Conservation (phyloP, 1,139 yeast species). For the Pichia sp. region DNA sequence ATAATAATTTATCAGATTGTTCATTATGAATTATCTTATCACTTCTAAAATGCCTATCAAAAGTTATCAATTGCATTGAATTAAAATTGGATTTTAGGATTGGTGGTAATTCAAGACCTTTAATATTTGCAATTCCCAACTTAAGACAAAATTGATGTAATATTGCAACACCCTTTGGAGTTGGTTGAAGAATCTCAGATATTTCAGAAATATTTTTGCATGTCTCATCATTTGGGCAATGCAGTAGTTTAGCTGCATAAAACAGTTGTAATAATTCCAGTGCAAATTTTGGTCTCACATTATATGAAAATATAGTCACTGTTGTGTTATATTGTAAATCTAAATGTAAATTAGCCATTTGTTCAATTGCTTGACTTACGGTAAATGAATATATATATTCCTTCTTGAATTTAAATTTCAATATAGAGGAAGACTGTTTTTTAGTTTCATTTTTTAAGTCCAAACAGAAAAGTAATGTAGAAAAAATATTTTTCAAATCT, state of each 20-base stretch:
- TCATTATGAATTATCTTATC: constrained; percentile 64
- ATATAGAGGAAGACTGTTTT: constrained; percentile 7
- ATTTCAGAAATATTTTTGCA: constrained; percentile 38
- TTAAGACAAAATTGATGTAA: constrained; percentile 54
- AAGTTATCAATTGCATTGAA: constrained; percentile 62
- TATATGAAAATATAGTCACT: constrained; percentile 54
- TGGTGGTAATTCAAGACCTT: constrained; percentile 20
- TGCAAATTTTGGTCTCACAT: constrained; percentile 48
- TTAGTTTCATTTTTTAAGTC: constrained; percentile 13
- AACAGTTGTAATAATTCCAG: constrained; percentile 45
- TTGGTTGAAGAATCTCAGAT: constrained; percentile 59
- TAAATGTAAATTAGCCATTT: constrained; percentile 46
- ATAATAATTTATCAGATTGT: constrained; percentile 58
- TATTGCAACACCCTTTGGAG: constrained; percentile 84
- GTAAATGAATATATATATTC: constrained; percentile 49
- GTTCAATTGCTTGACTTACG: constrained; percentile 43
- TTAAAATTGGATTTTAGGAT: constrained; percentile 53
- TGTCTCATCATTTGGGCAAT: constrained; percentile 73
- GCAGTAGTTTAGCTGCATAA: constrained; percentile 62
- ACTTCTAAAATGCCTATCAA: constrained; percentile 59
- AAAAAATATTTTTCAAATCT: constrained; percentile 53
- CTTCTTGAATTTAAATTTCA: constrained; percentile 17
- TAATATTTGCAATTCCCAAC: constrained; percentile 42
- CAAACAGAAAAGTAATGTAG: constrained; percentile 21
- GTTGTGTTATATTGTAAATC: constrained; percentile 45